Conservation (phyloP, 1,139 yeast species). For the Diutina rugosa region DNA sequence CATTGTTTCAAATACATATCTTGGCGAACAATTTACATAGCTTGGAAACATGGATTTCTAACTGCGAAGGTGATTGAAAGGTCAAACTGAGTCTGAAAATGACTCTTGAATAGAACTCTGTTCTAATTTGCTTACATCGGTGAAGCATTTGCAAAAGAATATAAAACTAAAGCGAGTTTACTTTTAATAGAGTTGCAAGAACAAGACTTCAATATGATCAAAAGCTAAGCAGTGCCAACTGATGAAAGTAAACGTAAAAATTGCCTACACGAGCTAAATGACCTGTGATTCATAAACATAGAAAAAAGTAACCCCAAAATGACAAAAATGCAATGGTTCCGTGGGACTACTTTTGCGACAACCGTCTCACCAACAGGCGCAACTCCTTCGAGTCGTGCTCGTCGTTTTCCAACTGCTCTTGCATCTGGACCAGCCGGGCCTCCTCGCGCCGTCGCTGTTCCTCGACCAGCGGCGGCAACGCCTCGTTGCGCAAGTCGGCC, state of each 20-base stretch:
- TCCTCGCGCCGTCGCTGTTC: conserved; percentile 36
- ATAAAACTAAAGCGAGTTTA: too few species aligned
- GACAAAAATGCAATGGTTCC: not conserved
- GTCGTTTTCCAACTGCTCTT: conserved; percentile 28
- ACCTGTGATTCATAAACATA: not conserved
- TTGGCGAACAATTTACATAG: too few species aligned
- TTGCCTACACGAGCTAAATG: not conserved
- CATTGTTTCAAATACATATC: too few species aligned
- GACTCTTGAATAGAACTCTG: too few species aligned
- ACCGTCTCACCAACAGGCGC: conserved; percentile 27
- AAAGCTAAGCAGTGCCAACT: too few species aligned
- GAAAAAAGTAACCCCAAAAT: not conserved
- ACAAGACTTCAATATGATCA: not conserved
- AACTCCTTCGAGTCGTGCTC: conserved; percentile 21
- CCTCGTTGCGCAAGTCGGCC: conserved; percentile 79
- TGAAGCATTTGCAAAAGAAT: too few species aligned
- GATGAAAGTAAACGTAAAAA: too few species aligned
- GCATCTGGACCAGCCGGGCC: conserved; percentile 26
- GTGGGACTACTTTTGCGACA: conserved; percentile 11
- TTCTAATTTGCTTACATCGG: too few species aligned
- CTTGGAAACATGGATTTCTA: too few species aligned
- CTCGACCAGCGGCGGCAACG: conserved; percentile 71
- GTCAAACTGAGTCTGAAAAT: too few species aligned
- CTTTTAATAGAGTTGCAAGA: too few species aligned
- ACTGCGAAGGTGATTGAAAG: too few species aligned